Evolutionary conservation across 1,284 basidiomycete genomes (phyloP).

Genomic region (Sanghuangporus weigelae): DNA sequence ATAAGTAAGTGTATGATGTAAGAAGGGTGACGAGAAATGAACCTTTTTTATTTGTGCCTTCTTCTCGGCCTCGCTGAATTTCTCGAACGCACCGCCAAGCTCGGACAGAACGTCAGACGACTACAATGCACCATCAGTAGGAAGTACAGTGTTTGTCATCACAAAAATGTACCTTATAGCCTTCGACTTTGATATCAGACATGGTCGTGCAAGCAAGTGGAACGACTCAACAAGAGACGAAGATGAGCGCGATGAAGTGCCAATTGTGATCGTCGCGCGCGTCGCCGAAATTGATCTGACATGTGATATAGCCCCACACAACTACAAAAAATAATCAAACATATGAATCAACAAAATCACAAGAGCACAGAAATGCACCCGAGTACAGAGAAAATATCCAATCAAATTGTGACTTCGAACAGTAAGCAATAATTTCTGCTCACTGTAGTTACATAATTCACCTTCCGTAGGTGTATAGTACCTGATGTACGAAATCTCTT

Average conservation of each 20-base stretch:
- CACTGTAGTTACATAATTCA: too few species aligned
- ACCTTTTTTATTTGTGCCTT: conserved; percentile 86
- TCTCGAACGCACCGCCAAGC: conserved; percentile 59
- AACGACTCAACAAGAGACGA: neutral
- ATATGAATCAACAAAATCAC: neutral
- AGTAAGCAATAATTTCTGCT: too few species aligned
- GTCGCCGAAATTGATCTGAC: neutral
- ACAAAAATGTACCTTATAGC: conserved; percentile 45
- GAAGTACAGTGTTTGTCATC: neutral
- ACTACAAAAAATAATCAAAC: neutral
- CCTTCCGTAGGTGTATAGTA: too few species aligned
- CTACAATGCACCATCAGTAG: conserved; percentile 33
- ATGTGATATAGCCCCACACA: neutral
- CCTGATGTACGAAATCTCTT: too few species aligned
- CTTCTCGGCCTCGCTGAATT: conserved; percentile 70
- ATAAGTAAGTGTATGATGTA: neutral
- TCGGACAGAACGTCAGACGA: conserved; percentile 64
- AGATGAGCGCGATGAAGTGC: neutral
- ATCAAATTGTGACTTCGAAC: too few species aligned
- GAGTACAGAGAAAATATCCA: too few species aligned
- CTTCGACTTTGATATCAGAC: conserved; percentile 52
- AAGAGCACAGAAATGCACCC: too few species aligned
- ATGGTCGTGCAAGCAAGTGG: conserved; percentile 28
- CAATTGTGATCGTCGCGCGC: neutral
- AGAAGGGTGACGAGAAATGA: conserved; percentile 4